phyloP scores from a whole-genome alignment of 1,284 basidiomycete genomes.

The Pholiota adiposa region DNA sequence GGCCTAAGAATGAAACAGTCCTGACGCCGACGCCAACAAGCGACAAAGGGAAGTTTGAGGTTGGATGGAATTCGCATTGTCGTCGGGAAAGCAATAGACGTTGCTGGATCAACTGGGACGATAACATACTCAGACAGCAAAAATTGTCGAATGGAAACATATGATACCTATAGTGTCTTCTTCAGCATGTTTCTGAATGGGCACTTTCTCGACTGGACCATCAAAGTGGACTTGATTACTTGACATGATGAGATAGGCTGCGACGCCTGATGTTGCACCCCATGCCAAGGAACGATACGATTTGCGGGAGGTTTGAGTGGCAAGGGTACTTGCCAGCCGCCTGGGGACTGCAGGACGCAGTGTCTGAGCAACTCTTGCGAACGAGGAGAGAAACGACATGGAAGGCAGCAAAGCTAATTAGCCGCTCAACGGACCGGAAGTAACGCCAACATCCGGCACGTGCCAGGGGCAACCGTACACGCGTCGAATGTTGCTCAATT shows the following conservation, averaged over 20 bases:
- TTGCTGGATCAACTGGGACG: conserved; percentile 66
- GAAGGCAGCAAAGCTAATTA: neutral
- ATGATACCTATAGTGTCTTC: conserved; percentile 26
- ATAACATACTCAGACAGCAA: neutral
- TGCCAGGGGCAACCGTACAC: conserved; percentile 14
- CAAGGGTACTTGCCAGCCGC: conserved; percentile 14
- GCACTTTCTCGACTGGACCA: conserved; percentile 20
- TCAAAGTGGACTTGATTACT: conserved; percentile 35
- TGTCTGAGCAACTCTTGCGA: conserved; percentile 19
- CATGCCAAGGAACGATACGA: conserved; percentile 24
- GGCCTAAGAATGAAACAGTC: conserved; percentile 81
- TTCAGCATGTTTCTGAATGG: conserved; percentile 13
- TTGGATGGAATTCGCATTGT: conserved; percentile 65
- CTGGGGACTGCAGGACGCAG: conserved; percentile 13
- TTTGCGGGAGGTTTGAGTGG: conserved; percentile 5
- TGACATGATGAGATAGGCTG: conserved; percentile 19
- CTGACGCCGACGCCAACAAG: conserved; percentile 84
- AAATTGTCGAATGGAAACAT: neutral
- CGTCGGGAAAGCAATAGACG: conserved; percentile 73
- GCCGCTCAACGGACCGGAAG: conserved; percentile 6
- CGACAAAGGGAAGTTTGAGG: conserved; percentile 58
- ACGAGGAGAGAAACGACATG: conserved; percentile 21
- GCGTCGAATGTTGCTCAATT: conserved; percentile 13
- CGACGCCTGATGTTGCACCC: conserved; percentile 23
- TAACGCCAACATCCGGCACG: conserved; percentile 2